phyloP scores from a whole-genome alignment of 2,329 filamentous ascomycete species.

The Fusarium marasasianum region DNA sequence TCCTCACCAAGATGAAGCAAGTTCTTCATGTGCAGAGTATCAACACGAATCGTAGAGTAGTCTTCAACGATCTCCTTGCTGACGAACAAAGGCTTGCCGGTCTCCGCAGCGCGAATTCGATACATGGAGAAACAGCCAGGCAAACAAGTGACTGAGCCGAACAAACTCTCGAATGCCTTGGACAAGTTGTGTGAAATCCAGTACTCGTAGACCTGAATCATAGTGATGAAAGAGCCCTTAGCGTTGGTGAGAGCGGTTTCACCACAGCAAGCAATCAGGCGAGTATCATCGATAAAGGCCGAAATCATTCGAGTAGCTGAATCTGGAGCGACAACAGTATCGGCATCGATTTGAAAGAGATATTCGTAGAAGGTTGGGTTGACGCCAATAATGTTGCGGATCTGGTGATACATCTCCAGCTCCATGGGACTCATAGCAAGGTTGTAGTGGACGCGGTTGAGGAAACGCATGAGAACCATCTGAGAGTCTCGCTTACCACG shows the following conservation, averaged over 20 bases:
- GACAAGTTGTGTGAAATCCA: constrained; percentile 98
- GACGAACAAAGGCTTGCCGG: constrained; percentile 94
- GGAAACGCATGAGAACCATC: constrained; percentile 98
- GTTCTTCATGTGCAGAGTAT: constrained; percentile 99
- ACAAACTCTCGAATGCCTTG: constrained; percentile 97
- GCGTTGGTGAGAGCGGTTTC: constrained; percentile 94
- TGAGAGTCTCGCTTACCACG: constrained; percentile 99
- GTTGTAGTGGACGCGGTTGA: constrained; percentile 99
- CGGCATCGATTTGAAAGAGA: constrained; percentile 94
- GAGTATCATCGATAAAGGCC: constrained; percentile 89
- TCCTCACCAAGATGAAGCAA: constrained; percentile 95
- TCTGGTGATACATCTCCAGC: constrained; percentile 98
- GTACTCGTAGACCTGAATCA: constrained; percentile 99
- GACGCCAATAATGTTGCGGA: constrained; percentile 97
- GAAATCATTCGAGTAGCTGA: constrained; percentile 92
- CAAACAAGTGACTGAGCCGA: constrained; percentile 96
- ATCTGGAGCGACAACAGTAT: constrained; percentile 91
- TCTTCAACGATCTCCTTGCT: constrained; percentile 88
- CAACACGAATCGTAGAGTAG: constrained; percentile 93
- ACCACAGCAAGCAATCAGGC: constrained; percentile 92
- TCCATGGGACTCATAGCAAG: constrained; percentile 95
- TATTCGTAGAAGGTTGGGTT: constrained; percentile 99
- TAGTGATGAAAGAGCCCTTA: constrained; percentile 92
- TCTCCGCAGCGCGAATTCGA: constrained; percentile 91
- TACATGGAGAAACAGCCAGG: constrained; percentile 99